Evolutionary conservation across 495 filamentous ascomycete genomes (phyloP).

Genomic region (Lophium mytilinum): DNA sequence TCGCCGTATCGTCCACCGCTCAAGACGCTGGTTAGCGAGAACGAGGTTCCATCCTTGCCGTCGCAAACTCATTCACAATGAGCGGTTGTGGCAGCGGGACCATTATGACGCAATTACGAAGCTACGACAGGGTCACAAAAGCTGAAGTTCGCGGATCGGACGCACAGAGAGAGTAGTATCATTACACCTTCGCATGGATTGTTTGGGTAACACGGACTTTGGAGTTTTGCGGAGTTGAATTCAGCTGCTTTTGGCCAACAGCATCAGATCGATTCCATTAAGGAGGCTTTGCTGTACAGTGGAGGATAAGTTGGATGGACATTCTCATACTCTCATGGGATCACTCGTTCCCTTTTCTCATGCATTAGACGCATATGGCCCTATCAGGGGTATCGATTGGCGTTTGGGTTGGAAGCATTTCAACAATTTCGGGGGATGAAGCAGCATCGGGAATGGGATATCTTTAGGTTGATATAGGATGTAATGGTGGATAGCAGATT

Average conservation of each 20-base stretch:
- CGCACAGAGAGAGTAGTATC: background rate
- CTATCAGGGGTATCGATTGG: too few relatives aligned
- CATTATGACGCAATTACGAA: background rate
- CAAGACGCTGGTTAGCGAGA: slow-evolving; percentile 8
- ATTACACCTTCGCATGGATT: too few relatives aligned
- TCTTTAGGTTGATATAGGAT: background rate
- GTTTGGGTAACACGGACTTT: background rate
- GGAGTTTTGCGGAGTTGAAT: background rate
- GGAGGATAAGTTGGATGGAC: too few relatives aligned
- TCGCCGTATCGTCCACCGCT: slow-evolving; percentile 8
- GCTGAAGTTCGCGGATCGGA: background rate
- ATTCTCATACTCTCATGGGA: background rate
- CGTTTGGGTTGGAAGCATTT: too few relatives aligned
- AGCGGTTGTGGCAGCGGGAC: too few relatives aligned
- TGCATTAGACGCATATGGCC: slow-evolving; percentile 11
- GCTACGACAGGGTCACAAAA: background rate
- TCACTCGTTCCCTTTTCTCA: slow-evolving; percentile 4
- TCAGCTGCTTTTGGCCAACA: too few relatives aligned
- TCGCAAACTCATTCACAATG: background rate
- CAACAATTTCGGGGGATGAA: too few relatives aligned
- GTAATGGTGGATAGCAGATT: too few relatives aligned
- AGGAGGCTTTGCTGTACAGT: too few relatives aligned
- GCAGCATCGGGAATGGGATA: background rate
- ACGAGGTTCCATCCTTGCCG: slow-evolving; percentile 4
- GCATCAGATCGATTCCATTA: too few relatives aligned